Evolutionary conservation across 768 basidiomycete species (phyloP).

Genomic region (Trametes cinnabarina): DNA sequence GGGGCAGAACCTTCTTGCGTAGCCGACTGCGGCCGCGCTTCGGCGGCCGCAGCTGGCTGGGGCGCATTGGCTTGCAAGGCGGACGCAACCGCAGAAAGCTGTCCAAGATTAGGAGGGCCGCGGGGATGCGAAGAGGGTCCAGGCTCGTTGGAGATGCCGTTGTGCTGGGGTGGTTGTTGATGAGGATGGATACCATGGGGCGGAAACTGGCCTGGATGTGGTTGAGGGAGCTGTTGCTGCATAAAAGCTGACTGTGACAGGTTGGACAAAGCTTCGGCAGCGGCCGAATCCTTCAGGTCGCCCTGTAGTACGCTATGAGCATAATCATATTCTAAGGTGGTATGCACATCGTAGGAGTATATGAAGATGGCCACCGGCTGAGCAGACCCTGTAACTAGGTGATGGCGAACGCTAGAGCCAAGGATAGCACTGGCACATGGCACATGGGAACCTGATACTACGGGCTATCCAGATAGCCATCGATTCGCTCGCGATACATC

Average conservation of each 20-base stretch:
- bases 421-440: constrained; percentile 1
- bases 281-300: constrained; percentile 55
- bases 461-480: neutral
- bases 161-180: constrained; percentile 9
- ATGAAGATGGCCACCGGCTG: too few relatives aligned
- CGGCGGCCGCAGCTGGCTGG: neutral
- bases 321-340: neutral
- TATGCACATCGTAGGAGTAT: too few relatives aligned
- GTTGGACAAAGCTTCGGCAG: constrained; percentile 56
- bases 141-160: constrained; percentile 22
- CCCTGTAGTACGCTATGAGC: constrained; percentile 31
- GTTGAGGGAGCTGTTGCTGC: constrained; percentile 11
- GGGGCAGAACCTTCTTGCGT: constrained; percentile 5
- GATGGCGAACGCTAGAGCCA: constrained; percentile 1
- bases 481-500: neutral
- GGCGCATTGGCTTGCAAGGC: constrained; percentile 16
- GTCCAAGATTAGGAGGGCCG: constrained; percentile 29
- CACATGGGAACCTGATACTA: neutral
- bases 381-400: too few relatives aligned
- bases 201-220: constrained; percentile 19
- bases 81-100: constrained; percentile 20
- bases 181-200: constrained; percentile 19
- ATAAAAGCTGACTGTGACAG: constrained; percentile 45
- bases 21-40: neutral
- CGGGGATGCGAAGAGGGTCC: constrained; percentile 32